Base-by-base conservation (phyloP, 2,329 filamentous ascomycete genomes). In the Colletotrichum sp. region DNA sequence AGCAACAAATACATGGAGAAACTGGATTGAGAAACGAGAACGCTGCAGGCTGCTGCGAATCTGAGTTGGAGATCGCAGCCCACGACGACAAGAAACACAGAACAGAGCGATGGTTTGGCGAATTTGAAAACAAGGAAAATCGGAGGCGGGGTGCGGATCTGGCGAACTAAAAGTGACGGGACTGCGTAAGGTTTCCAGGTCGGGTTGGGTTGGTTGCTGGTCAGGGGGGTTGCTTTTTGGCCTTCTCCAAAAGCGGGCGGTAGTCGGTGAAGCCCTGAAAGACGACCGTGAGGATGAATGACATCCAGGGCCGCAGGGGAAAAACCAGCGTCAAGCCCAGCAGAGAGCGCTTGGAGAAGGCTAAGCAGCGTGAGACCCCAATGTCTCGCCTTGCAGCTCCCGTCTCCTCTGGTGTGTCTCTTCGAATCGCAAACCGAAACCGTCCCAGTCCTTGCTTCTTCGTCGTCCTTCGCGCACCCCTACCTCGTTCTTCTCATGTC, bases 71-170 rank as follows among this genome's bases (percentile, higher is more conserved):
- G 64, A 39, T 70, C 16, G 73, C 63, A 43, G 63, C 18, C 64
- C 28, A 61, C 32, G 73, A 28, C 39, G 61, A 66, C 61, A 30
- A 77, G 75, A 72, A 72, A 75, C 61, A 71, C 16, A 48, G 63
- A 68, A 66, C 48, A 68, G 70, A 73, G 64, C 61, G 61, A 68
- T 30, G 63, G 39, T 75, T 74, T 71, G 59, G 70, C 34, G 52
- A 55, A 14, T 59, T 48, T 75, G 57, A 65, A 73, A 73, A 75
- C 70, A 73, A 68, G 70, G 73, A 68, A 73, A 75, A 57, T 64
- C 71, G 64, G 73, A 75, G 73, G 73, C 73, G 73, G 73, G 73
- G 73, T 65, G 73, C 70, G 63, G 32, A 68, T 73, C 32, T 75
- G 73, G 70, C 73, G 70, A 75, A 52, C 57, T 61, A 32, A 32